Base-by-base conservation (phyloP, 176 grass and related monocot species). In the Carex pumila region DNA sequence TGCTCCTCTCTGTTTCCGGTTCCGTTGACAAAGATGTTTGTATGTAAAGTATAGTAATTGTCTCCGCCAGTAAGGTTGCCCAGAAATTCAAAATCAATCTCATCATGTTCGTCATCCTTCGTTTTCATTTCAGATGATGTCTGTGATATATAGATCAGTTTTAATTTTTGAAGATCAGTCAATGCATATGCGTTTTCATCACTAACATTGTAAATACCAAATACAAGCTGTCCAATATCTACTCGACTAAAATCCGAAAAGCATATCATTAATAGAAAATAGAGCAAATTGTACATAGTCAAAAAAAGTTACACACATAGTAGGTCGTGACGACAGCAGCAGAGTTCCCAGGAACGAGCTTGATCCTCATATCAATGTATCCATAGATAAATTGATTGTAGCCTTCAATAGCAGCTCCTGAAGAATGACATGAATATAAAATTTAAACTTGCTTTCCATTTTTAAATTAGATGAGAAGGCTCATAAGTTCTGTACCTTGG, bases 51-150 rank as follows among this genome's bases (percentile, higher is more conserved):
- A 84, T 98, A 98, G 15, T 89, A 89, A 30, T 91, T 72, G 47
- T 53, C 21, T 2, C 25, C 22, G 0, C 95, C 91, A 1, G 88
- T 87, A 57, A 62, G 75, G 68, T 98, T 94, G 41, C 95, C 95
- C 8, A 98, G 80, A 65, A 94, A 98, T 82, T 98, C 95, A 19
- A 90, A 98, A 77, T 94, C 91, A 79, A 94, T 94, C 89, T 98
- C 92, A n/a, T 98, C 91, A 1, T 98, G 95, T 15, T 74, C 65
- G 21, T 86, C 88, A 2, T 67, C 3, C 21, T 53, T 54, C 1
- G 7, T 2, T 8, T 25, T n/a, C 1, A 89, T 88, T 0, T 65
- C 13, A 7, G 96, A 93, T 1, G 89, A 93, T 29, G 81, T 79
- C 91, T 98, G 86, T 19, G 56, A 54, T 0, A 25, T 25, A 25